Evolutionary conservation across 306 rosid genomes (phyloP), one percentile per base, ranked within the genome.

Genomic region (Acacia acuminata): DNA sequence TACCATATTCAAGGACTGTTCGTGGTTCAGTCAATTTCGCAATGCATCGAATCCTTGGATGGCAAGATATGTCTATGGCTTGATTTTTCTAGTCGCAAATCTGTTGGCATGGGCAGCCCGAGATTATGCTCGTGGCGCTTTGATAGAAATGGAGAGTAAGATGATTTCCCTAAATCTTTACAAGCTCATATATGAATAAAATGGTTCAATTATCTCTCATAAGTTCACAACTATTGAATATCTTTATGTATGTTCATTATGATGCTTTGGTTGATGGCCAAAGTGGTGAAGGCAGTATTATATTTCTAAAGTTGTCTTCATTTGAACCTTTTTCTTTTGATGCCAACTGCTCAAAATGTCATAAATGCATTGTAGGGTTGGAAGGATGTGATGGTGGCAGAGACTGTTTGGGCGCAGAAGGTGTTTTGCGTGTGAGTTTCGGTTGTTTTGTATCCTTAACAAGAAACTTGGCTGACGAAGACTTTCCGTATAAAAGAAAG

Each of bases 31-130:
- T 73, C 97, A 93, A 78, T 92, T 96, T 84, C 87, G 96, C 56
- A 94, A 92, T 89, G 94, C 88, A 25, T 91, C 97, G 17, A 96
- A 96, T 92, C 99, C 98, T 71, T 92, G 97, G 99, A 91, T 96
- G 94, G 99, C 99, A 56, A 94, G 99, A 91, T 94, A 91, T 84
- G 96, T 71, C 22, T 96, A 96, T 63, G 98, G 88, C 32, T 79
- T 96, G 56, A 82, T 96, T 81, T 96, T 96, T 86, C 90, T 96
- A 45, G 72, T 90, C 53, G 90, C 94, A 0, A 96, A 87, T 81
- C 88, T 96, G 70, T 78, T 94, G 51, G 98, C 97, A 38, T 96
- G 99, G 99, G 97, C 92, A 51, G 99, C 94, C 65, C 90, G 99
- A 81, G 99, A 96, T 79, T 96, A 91, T 75, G 97, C 94, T 53